Base-by-base conservation (phyloP, 83 land plant species). In the Diphasiastrum complanatum region DNA sequence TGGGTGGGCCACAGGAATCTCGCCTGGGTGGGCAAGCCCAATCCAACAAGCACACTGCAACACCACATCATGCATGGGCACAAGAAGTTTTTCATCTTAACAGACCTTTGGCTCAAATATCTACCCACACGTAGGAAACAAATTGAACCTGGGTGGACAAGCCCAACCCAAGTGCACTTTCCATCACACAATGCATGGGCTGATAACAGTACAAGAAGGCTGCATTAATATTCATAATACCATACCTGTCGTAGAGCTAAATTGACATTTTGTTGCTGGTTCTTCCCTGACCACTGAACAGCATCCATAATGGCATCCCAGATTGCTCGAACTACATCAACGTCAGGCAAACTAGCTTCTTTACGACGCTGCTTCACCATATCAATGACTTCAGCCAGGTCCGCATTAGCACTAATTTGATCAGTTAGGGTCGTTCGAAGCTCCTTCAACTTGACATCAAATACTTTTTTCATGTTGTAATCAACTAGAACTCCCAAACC, bases 271-370 rank as follows among this genome's bases (percentile, higher is more conserved):
- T 92, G 97, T 71, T 92, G 97, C 64, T 92, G 97, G 59, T 92
- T 92, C 61, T 85, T 92, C 5, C 96, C 96, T 51, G 97, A 92
- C 97, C 97, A 92, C 72, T 88, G 96, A 51, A 92, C 96, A 59
- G 97, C 83, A 79, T 88, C 97, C 97, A 92, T 92, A 24, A 92
- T 58, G 5, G 88, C 81, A 69, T 92, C 97, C 97, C 97, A 88
- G 51, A 92, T 49, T 22, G 93, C 78, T 5, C 96, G 77, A n/a
- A 92, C 84, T 55, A 92, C 80, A 61, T 92, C 97, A 72, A 81
- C 75, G 41, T 88, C 97, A 11, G 96, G 97, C 12, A 92, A 51
- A 16, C 67, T 83, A 31, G 85, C 83, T 74, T 92, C 97, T 62
- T 75, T 87, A 33, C 88, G 83, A 33, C 77, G 81, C 36, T 77